These are phyloP conservation scores for Candida schatavii DNA, from an alignment of 805 yeast genomes.

Conservation along the genomic window DNA sequence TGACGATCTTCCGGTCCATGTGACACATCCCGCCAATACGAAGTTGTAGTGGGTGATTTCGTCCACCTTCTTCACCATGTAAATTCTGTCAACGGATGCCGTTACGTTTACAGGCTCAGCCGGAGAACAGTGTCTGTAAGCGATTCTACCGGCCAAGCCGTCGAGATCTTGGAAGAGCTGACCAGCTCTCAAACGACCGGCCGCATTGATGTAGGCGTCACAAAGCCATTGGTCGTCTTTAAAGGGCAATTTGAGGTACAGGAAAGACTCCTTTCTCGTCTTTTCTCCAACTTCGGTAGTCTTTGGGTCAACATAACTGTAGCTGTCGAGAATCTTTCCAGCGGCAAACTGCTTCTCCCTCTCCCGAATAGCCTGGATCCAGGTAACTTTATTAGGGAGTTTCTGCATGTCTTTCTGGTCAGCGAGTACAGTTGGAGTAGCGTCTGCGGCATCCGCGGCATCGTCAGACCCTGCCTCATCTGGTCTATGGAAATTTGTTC, in stretches of 20 bases:
- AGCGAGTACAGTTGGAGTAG: constrained; percentile 65
- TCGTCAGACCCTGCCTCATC: constrained; percentile 41
- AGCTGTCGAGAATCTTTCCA: constrained; percentile 71
- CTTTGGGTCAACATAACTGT: constrained; percentile 68
- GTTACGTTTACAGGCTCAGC: constrained; percentile 95
- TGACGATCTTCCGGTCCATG: constrained; percentile 93
- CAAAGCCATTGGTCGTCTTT: constrained; percentile 78
- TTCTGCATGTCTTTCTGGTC: constrained; percentile 55
- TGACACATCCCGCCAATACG: constrained; percentile 83
- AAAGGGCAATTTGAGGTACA: constrained; percentile 71
- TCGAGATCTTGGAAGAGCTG: constrained; percentile 93
- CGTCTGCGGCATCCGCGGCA: constrained; percentile 69
- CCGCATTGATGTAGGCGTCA: constrained; percentile 85
- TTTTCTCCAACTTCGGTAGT: constrained; percentile 69
- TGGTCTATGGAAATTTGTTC: constrained; percentile 26
- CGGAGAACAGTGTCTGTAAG: constrained; percentile 90
- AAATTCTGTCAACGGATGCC: constrained; percentile 89
- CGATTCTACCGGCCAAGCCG: constrained; percentile 90
- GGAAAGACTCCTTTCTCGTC: constrained; percentile 75
- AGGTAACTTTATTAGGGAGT: constrained; percentile 56
- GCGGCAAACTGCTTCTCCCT: constrained; percentile 66
- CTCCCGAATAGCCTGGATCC: constrained; percentile 83
- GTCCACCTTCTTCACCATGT: constrained; percentile 80
- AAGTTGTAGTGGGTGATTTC: constrained; percentile 73
- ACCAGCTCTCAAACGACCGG: constrained; percentile 89